Evolutionary conservation across 1,284 basidiomycete species (phyloP), one percentile per base, ranked within the genome.

Genomic region (Rhodotorula sp.): DNA sequence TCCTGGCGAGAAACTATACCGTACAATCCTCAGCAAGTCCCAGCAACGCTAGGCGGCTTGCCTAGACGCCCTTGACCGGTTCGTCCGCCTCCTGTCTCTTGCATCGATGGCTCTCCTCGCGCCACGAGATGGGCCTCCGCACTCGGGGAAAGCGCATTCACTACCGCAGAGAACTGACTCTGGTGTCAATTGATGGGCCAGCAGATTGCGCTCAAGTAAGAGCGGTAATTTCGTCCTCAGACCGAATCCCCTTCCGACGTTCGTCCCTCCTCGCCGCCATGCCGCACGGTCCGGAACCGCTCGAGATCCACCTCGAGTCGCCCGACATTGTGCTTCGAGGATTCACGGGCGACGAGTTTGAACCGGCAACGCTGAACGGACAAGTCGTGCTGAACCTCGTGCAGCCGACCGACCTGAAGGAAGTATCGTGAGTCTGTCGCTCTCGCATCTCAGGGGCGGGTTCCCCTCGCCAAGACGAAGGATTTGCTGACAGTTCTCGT

Each of bases 361-460:
- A 92, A 78, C 89, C 92, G 8, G 87, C 89, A 20, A 81, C 87
- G 20, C 87, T 92, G 71, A 81, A 80, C 18, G 93, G 93, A 16
- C 85, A 90, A 79, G 86, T 97, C 78, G 85, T 89, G 26, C 85
- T 97, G 71, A 86, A 89, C 80, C 87, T 97, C 69, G 83, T 85
- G 6, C 91, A 96, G 81, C 84, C 89, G 52, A 92, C 90, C 1
- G 88, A 91, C 69, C 87, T 97, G 82, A 91, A 89, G 81, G 91
- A 94, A 81, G 89, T 97, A 70, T 56, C 69, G 76, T 74, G 39
- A 57, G 72, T 63, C 16, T 26, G n/a, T 16, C 20, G 7, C 7
- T 2, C 18, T 31, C 18, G 14, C 52, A 6, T 2, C n/a, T 8
- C 34, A 5, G 34, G 6, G 34, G 7, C 34, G 34, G 34, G 5